Conservation (phyloP, 2,329 filamentous ascomycete genomes). For the Arachnomyces sp. region DNA sequence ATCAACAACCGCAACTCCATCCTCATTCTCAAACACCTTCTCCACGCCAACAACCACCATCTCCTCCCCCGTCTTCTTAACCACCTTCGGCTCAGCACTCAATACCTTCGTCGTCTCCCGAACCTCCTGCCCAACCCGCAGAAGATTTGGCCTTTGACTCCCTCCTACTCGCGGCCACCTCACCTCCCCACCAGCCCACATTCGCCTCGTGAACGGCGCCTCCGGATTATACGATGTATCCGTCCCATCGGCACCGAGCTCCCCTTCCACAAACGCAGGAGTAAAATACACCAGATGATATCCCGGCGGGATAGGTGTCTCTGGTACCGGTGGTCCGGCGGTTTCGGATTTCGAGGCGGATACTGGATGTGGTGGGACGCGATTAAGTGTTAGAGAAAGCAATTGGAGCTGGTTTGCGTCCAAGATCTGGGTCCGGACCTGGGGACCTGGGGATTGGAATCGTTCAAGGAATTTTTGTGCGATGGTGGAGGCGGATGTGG, state of each 20-base stretch:
- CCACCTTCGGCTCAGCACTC: conserved; percentile 48
- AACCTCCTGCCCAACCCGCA: conserved; percentile 50
- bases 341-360: conserved; percentile 12
- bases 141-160: conserved; percentile 27
- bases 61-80: conserved; percentile 46
- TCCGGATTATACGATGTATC: conserved; percentile 55
- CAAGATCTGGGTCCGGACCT: conserved; percentile 44
- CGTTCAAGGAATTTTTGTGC: conserved; percentile 36
- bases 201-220: conserved; percentile 53
- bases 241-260: conserved; percentile 54
- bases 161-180: conserved; percentile 36
- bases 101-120: conserved; percentile 51
- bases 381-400: conserved; percentile 51
- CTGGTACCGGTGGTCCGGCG: conserved; percentile 28
- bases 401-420: conserved; percentile 59
- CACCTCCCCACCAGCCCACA: conserved; percentile 62
- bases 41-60: conserved; percentile 61
- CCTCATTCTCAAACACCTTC: conserved; percentile 49
- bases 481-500: conserved; percentile 23
- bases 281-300: conserved; percentile 61
- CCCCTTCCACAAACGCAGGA: conserved; percentile 45
- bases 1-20: conserved; percentile 49
- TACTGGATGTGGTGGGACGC: conserved; percentile 36
- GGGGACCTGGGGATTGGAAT: conserved; percentile 35
- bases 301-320: conserved; percentile 49